These are phyloP conservation scores for Trichoderma sp. DNA, from an alignment of 2,329 filamentous ascomycete genomes.

Conservation along the genomic window DNA sequence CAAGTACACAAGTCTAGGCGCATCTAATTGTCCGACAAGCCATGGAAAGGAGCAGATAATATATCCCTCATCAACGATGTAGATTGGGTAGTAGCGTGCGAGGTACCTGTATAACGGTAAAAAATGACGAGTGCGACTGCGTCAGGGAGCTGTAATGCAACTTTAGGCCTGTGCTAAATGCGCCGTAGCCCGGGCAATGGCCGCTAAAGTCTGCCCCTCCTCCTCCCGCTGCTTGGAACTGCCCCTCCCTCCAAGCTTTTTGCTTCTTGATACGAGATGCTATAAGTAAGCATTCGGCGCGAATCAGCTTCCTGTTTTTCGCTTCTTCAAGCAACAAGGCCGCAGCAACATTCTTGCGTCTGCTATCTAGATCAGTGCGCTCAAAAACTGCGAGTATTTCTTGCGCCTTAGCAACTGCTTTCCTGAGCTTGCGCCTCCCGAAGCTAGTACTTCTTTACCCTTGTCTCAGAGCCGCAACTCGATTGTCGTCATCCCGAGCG, in stretches of 20 bases:
- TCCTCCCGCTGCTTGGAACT: slow-evolving; percentile 3
- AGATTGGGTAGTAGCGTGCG: background rate
- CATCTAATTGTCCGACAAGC: background rate
- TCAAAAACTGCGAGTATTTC: background rate
- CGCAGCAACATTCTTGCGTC: background rate
- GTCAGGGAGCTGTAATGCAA: slow-evolving; percentile 21
- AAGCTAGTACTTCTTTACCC: slow-evolving; percentile 1
- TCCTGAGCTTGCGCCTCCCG: slow-evolving; percentile 1
- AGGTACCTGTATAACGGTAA: background rate
- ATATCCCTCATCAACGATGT: slow-evolving; percentile 21
- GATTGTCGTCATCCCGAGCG: slow-evolving; percentile 29
- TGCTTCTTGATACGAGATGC: slow-evolving; percentile 1
- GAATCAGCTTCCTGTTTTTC: background rate
- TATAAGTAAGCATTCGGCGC: background rate
- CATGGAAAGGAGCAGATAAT: background rate
- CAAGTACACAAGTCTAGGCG: background rate
- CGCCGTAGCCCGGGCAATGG: slow-evolving; percentile 1
- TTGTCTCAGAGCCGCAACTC: background rate
- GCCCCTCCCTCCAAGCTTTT: slow-evolving; percentile 21
- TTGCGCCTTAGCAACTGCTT: slow-evolving; percentile 4
- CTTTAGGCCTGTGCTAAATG: slow-evolving; percentile 14
- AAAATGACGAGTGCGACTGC: slow-evolving; percentile 5
- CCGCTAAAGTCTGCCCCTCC: slow-evolving; percentile 25
- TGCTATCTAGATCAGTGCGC: background rate
- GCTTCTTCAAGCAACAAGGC: background rate